Evolutionary conservation across 75 land plant species (phyloP).

Genomic region (Sequoiadendron giganteum): DNA sequence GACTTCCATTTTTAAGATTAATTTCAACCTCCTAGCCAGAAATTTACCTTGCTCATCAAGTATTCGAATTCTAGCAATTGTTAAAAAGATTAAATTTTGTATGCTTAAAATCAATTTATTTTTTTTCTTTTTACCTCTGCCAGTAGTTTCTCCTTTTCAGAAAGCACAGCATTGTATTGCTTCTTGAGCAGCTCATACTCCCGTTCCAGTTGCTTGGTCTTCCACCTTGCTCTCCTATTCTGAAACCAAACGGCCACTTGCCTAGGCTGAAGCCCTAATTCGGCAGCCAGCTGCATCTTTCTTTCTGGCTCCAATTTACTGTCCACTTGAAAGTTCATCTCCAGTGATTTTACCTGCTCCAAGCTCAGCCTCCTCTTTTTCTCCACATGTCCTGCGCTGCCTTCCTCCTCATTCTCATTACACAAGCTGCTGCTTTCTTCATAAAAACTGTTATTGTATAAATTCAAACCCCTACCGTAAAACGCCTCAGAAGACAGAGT

Average conservation of each 20-base stretch:
- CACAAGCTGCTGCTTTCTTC: slow-evolving; percentile 1
- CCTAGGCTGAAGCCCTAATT: slow-evolving; percentile 25
- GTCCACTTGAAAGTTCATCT: slow-evolving; percentile 9
- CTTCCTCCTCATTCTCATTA: neutral
- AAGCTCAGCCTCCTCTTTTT: slow-evolving; percentile 12
- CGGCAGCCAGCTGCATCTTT: slow-evolving; percentile 19
- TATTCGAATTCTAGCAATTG: neutral
- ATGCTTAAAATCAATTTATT: neutral
- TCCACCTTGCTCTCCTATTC: slow-evolving; percentile 20
- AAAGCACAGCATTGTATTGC: neutral
- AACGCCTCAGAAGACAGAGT: neutral
- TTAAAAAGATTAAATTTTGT: neutral
- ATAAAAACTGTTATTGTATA: neutral
- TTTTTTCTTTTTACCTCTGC: neutral
- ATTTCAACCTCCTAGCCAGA: no score
- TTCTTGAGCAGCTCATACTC: slow-evolving; percentile 9
- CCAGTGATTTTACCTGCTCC: slow-evolving; percentile 5
- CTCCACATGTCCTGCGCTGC: neutral
- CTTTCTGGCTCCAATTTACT: slow-evolving; percentile 9
- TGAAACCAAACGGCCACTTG: slow-evolving; percentile 27
- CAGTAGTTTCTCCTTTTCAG: neutral
- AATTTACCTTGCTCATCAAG: no score
- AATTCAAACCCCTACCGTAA: neutral
- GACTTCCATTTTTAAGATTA: no score
- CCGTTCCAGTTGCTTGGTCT: slow-evolving; percentile 11